Conservation (phyloP, 176 grass and related monocot species). For the Chrysopogon serrulatus region DNA sequence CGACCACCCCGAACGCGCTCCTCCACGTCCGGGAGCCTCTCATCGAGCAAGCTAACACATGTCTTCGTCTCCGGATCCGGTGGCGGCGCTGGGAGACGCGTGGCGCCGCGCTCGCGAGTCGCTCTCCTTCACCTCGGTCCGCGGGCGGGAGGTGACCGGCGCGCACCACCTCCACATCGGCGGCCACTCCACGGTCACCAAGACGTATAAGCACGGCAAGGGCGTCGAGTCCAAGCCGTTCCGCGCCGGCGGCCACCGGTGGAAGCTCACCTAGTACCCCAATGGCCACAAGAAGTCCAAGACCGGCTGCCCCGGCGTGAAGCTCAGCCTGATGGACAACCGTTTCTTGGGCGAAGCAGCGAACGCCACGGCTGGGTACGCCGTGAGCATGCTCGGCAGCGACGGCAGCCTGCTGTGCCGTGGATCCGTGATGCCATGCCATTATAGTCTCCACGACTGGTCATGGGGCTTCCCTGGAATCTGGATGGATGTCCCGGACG, state of each 20-base stretch:
- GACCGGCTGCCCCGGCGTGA: not conserved
- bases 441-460: not conserved
- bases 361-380: not conserved
- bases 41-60: too few species aligned
- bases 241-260: not conserved
- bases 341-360: rapidly evolving
- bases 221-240: not conserved
- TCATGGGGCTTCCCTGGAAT: not conserved
- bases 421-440: rapidly evolving
- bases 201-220: not conserved
- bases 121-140: not conserved
- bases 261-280: not conserved
- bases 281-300: not conserved
- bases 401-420: not conserved
- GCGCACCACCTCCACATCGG: not conserved
- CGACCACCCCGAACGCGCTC: too few species aligned
- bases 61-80: not conserved
- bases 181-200: not conserved
- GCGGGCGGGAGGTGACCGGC: not conserved
- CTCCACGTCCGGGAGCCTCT: too few species aligned
- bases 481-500: not conserved
- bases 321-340: not conserved
- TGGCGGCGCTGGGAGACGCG: not conserved
- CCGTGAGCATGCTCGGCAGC: not conserved
- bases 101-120: not conserved